Conservation (phyloP, 2,329 filamentous ascomycete genomes). For the Metarhizium robertsii region DNA sequence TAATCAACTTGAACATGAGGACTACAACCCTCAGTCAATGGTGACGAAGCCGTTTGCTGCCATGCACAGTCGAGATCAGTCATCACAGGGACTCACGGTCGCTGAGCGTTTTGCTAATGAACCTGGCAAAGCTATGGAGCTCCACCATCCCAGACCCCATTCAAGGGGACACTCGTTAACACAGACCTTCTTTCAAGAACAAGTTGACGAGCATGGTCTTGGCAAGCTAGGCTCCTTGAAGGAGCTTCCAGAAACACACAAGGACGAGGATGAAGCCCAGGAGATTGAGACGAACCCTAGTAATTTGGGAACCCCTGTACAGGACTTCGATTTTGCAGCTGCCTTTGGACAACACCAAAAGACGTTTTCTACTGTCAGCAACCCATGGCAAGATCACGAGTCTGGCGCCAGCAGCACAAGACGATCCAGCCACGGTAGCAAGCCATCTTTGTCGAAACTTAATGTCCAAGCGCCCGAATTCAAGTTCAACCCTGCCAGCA, state of each 20-base stretch:
- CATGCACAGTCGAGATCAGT: constrained; percentile 32
- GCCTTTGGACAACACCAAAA: constrained; percentile 41
- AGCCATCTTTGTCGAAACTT: constrained; percentile 65
- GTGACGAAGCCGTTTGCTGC: constrained; percentile 16
- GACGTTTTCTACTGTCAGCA: constrained; percentile 47
- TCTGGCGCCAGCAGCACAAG: constrained; percentile 28
- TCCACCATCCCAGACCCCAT: constrained; percentile 67
- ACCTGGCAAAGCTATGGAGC: constrained; percentile 42
- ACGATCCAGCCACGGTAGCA: constrained; percentile 51
- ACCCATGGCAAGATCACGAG: constrained; percentile 51
- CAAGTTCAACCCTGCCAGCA: constrained; percentile 56
- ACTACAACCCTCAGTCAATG: constrained; percentile 54
- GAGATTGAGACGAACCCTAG: constrained; percentile 69
- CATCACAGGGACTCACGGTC: constrained; percentile 41
- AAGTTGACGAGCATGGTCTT: constrained; percentile 26
- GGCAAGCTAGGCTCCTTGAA: constrained; percentile 31
- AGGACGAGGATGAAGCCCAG: constrained; percentile 41
- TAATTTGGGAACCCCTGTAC: constrained; percentile 56
- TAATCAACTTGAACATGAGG: constrained; percentile 68
- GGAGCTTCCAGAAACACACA: constrained; percentile 28
- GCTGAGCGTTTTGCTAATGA: constrained; percentile 44
- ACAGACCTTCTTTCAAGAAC: constrained; percentile 49
- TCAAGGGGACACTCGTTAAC: constrained; percentile 64
- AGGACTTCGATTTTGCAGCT: constrained; percentile 36
- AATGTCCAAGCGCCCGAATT: constrained; percentile 89